Evolutionary conservation across 2,329 filamentous ascomycete species (phyloP).

Genomic region (Biscogniauxia marginata): DNA sequence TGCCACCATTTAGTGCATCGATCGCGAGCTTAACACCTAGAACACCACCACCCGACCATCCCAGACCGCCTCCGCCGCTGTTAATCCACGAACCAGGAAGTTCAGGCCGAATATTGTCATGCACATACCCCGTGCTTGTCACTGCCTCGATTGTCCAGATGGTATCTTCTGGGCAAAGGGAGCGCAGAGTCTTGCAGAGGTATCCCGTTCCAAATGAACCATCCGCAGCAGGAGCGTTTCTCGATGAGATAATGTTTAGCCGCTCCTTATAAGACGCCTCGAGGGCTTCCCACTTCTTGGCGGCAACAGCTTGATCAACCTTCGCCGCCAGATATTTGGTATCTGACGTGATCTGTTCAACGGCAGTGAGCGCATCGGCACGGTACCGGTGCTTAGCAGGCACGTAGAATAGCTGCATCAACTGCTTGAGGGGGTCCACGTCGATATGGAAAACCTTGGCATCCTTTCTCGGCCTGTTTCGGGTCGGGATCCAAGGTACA

Average conservation of each 20-base stretch:
- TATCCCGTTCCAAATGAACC: constrained; percentile 59
- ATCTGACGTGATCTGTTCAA: constrained; percentile 66
- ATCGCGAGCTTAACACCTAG: constrained; percentile 50
- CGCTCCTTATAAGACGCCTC: constrained; percentile 57
- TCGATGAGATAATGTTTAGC: constrained; percentile 57
- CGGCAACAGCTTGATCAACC: constrained; percentile 36
- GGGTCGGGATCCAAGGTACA: constrained; percentile 89
- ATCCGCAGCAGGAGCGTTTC: constrained; percentile 57
- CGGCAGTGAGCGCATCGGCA: constrained; percentile 61
- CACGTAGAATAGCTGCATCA: constrained; percentile 74
- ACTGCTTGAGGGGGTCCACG: constrained; percentile 65
- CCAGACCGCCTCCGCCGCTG: constrained; percentile 52
- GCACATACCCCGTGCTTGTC: constrained; percentile 64
- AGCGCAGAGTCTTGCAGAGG: constrained; percentile 36
- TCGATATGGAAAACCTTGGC: constrained; percentile 63
- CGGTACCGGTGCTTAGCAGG: constrained; percentile 63
- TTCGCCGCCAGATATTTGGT: constrained; percentile 43
- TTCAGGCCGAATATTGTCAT: constrained; percentile 65
- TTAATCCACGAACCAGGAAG: constrained; percentile 52
- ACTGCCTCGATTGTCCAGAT: constrained; percentile 76
- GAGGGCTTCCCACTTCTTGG: constrained; percentile 52
- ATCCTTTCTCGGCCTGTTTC: constrained; percentile 53
- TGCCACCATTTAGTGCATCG: constrained; percentile 38
- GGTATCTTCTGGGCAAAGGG: constrained; percentile 47
- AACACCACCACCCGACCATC: constrained; percentile 52